A percentile compares a stretch with the other conserved stretches of the same genome.
Evolutionary conservation across 805 yeast genomes (phyloP).

Genomic region (Candida silvicultrix): DNA sequence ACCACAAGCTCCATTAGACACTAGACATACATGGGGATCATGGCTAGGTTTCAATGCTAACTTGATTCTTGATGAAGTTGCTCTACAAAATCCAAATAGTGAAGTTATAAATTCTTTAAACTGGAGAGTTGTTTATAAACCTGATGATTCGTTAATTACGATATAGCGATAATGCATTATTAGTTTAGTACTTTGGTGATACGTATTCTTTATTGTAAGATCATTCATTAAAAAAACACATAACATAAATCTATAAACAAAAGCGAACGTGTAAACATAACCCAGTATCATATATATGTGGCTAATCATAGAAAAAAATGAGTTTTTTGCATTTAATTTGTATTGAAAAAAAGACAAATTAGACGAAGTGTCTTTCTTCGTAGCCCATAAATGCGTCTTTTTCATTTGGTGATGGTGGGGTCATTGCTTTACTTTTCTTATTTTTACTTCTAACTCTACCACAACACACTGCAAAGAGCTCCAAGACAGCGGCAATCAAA

Average conservation of each 20-base stretch:
- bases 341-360: background rate
- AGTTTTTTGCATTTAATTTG: background rate
- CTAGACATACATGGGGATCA: slow-evolving; percentile 59
- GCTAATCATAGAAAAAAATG: background rate
- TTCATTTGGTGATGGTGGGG: background rate
- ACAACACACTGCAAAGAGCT: slow-evolving; percentile 33
- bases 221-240: too few relatives aligned
- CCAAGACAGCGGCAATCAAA: slow-evolving; percentile 30
- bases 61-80: slow-evolving; percentile 51
- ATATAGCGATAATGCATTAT: slow-evolving; percentile 8
- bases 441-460: slow-evolving; percentile 20
- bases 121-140: slow-evolving; percentile 60
- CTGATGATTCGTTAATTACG: slow-evolving; percentile 39
- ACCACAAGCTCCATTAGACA: slow-evolving; percentile 7
- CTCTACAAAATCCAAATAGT: slow-evolving; percentile 28
- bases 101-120: slow-evolving; percentile 55
- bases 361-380: background rate
- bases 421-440: too few relatives aligned
- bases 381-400: slow-evolving; percentile 6
- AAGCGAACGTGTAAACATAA: background rate
- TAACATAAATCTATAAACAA: background rate
- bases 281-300: background rate
- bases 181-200: too few relatives aligned
- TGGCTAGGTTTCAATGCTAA: slow-evolving; percentile 64
- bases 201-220: too few relatives aligned